phyloP scores from a whole-genome alignment of 768 basidiomycete genomes.

The Neoboletus subvelutipes region DNA sequence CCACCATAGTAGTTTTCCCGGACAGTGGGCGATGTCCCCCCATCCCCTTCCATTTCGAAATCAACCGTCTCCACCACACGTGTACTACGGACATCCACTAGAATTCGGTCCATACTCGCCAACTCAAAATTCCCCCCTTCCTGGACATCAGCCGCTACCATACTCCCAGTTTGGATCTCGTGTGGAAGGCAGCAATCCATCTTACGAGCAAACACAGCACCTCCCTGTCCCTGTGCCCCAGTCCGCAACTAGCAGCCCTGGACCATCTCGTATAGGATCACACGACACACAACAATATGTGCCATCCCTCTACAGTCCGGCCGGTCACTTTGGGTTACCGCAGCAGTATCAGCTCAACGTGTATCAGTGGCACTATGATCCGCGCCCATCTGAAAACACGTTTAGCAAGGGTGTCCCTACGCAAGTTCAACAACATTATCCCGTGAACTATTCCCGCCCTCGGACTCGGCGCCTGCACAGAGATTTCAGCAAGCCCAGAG shows the following conservation, averaged over 20 bases:
- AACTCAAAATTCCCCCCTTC: constrained; percentile 42
- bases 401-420: constrained; percentile 30
- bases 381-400: constrained; percentile 22
- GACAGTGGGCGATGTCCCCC: constrained; percentile 49
- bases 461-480: constrained; percentile 16
- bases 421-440: constrained; percentile 35
- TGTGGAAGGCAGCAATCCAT: constrained; percentile 33
- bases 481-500: constrained; percentile 22
- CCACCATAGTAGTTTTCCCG: constrained; percentile 37
- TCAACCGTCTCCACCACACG: constrained; percentile 33
- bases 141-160: constrained; percentile 33
- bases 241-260: constrained; percentile 22
- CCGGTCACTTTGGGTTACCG: constrained; percentile 37
- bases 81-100: constrained; percentile 29
- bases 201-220: constrained; percentile 21
- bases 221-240: constrained; percentile 24
- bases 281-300: constrained; percentile 22
- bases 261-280: constrained; percentile 14
- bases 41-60: constrained; percentile 34
- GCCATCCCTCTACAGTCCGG: constrained; percentile 28
- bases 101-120: constrained; percentile 42
- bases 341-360: constrained; percentile 37
- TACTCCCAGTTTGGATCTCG: constrained; percentile 41
- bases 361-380: constrained; percentile 52
- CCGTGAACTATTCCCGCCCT: constrained; percentile 29